Percentiles rank a stretch among this genome's conserved stretches.
phyloP scores from a whole-genome alignment of 1,284 basidiomycete species.

The Bjerkandera adusta region DNA sequence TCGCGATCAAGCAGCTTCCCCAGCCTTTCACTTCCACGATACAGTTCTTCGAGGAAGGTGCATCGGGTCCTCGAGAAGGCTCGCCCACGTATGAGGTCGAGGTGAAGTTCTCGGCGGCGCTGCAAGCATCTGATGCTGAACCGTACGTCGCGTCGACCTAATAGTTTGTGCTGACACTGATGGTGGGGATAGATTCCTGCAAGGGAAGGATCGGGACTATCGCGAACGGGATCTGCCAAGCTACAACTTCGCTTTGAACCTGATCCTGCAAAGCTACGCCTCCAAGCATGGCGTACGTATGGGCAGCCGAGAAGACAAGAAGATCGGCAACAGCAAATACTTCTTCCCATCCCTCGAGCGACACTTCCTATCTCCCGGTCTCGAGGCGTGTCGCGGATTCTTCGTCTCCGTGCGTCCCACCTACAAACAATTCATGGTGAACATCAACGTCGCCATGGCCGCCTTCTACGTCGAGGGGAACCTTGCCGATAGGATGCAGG shows the following conservation, averaged over 20 bases:
- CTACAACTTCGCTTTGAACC: constrained; percentile 59
- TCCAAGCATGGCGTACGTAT: constrained; percentile 52
- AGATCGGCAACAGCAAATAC: constrained; percentile 57
- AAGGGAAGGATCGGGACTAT: constrained; percentile 44
- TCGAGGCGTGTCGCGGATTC: constrained; percentile 64
- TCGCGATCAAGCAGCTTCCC: constrained; percentile 54
- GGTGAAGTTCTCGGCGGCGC: constrained; percentile 47
- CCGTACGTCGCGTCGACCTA: neutral
- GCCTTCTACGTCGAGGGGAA: constrained; percentile 67
- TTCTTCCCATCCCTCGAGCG: constrained; percentile 46
- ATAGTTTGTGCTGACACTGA: neutral
- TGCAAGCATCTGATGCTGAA: neutral
- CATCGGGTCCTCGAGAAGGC: constrained; percentile 37
- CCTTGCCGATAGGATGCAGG: constrained; percentile 51
- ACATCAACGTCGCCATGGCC: constrained; percentile 72
- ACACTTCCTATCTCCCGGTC: constrained; percentile 39
- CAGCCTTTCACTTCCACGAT: constrained; percentile 51
- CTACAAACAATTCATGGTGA: constrained; percentile 68
- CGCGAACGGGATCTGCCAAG: constrained; percentile 58
- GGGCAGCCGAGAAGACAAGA: constrained; percentile 27
- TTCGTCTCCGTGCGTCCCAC: constrained; percentile 64
- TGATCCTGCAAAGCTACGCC: constrained; percentile 60
- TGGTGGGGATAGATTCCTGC: constrained; percentile 42
- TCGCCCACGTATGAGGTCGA: constrained; percentile 52
- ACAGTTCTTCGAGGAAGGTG: constrained; percentile 54